Evolutionary conservation across 2,329 filamentous ascomycete species (phyloP).

Genomic region (Phyllosticta citribraziliensis): DNA sequence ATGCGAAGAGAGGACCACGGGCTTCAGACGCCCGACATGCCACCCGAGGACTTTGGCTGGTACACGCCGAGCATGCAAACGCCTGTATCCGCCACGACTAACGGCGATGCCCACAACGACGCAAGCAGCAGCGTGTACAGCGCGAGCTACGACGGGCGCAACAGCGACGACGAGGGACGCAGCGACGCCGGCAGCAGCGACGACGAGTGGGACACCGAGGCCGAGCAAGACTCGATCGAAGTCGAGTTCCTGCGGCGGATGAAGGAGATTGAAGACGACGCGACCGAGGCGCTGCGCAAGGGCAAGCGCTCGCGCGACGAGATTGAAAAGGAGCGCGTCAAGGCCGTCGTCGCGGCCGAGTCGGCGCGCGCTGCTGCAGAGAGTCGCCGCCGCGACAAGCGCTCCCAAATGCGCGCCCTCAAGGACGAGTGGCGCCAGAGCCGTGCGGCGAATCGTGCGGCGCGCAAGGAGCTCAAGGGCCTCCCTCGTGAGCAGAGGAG

Average conservation of each 20-base stretch:
- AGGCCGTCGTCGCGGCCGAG: slow-evolving; percentile 18
- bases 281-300: slow-evolving; percentile 14
- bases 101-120: neutral
- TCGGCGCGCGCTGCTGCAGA: neutral
- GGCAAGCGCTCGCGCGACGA: slow-evolving; percentile 18
- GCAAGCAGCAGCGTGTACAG: neutral
- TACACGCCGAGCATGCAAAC: neutral
- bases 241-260: slow-evolving; percentile 3
- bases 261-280: slow-evolving; percentile 16
- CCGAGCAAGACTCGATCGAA: slow-evolving; percentile 5
- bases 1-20: neutral
- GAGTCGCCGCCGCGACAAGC: neutral
- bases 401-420: neutral
- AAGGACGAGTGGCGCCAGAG: slow-evolving; percentile 18
- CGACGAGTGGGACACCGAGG: neutral
- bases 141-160: neutral
- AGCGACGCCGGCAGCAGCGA: neutral
- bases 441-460: slow-evolving; percentile 15
- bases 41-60: neutral
- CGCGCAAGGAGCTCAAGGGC: slow-evolving; percentile 13
- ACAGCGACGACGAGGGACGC: neutral
- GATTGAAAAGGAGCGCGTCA: slow-evolving; percentile 18
- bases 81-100: neutral
- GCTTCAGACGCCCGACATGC: neutral
- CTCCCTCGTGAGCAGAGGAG: slow-evolving; percentile 16